These are phyloP conservation scores for Dorcoceras hygrometricum DNA, from an alignment of 257 asterid species.

Conservation along the genomic window DNA sequence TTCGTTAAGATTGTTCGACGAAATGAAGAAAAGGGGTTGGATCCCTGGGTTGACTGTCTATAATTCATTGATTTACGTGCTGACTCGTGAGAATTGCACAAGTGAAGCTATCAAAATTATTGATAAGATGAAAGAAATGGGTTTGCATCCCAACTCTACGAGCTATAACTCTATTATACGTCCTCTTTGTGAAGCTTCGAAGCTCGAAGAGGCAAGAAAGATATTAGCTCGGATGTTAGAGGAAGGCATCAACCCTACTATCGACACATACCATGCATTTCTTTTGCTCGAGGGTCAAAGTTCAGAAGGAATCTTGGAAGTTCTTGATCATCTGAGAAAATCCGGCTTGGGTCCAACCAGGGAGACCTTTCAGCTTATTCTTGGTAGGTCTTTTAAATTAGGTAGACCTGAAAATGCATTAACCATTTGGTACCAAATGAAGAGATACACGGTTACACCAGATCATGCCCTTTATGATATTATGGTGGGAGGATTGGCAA, in stretches of 20 bases:
- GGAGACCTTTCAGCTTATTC: constrained; percentile 49
- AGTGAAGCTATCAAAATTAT: constrained; percentile 65
- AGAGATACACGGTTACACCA: constrained; percentile 41
- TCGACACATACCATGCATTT: constrained; percentile 72
- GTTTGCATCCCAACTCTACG: constrained; percentile 45
- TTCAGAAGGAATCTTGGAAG: constrained; percentile 50
- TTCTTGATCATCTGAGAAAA: constrained; percentile 54
- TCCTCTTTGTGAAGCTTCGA: constrained; percentile 68
- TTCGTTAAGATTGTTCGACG: constrained; percentile 76
- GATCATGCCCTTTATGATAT: constrained; percentile 43
- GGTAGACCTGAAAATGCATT: constrained; percentile 58
- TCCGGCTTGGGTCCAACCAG: constrained; percentile 53
- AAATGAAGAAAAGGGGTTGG: constrained; percentile 85
- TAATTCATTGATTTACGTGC: constrained; percentile 64
- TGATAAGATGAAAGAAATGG: constrained; percentile 60
- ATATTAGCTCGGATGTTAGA: constrained; percentile 57
- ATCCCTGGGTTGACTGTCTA: constrained; percentile 62
- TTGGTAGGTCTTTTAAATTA: constrained; percentile 43
- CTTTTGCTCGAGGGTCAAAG: constrained; percentile 54
- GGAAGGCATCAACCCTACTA: constrained; percentile 52
- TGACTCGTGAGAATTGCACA: constrained; percentile 67
- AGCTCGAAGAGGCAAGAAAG: constrained; percentile 60
- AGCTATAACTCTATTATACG: constrained; percentile 64
- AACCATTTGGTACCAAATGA: constrained; percentile 62
- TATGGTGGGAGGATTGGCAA: constrained; percentile 65